These are phyloP conservation scores for Apodospora peruviana DNA, from an alignment of 495 filamentous ascomycete species.

Conservation along the genomic window DNA sequence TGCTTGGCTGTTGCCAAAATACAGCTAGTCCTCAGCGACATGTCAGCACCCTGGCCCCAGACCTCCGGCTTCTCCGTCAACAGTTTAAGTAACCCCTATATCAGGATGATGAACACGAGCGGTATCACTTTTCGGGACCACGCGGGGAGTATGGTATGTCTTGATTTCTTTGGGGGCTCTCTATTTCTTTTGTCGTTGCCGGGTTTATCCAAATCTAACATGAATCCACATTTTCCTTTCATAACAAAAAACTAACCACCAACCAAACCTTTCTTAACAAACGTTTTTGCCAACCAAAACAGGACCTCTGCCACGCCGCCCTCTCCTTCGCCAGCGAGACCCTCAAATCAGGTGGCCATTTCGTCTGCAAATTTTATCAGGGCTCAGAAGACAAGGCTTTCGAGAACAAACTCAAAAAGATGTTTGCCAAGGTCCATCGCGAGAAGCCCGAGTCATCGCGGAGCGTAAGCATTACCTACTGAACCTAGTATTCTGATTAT, in stretches of 20 bases:
- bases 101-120: slow-evolving; percentile 99
- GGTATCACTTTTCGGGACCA: slow-evolving; percentile 83
- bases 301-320: slow-evolving; percentile 88
- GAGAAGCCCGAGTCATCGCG: slow-evolving; percentile 89
- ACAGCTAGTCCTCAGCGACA: slow-evolving; percentile 86
- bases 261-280: background rate
- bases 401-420: slow-evolving; percentile 60
- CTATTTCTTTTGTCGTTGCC: background rate
- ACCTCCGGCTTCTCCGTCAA: slow-evolving; percentile 70
- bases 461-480: slow-evolving; percentile 47
- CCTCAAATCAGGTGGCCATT: slow-evolving; percentile 74
- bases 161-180: background rate
- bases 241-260: background rate
- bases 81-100: slow-evolving; percentile 86
- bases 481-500: background rate
- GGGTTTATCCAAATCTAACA: background rate
- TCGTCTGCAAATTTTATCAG: slow-evolving; percentile 97
- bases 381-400: slow-evolving; percentile 76
- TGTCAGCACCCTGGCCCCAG: slow-evolving; percentile 93
- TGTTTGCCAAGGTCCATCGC: slow-evolving; percentile 74
- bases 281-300: background rate
- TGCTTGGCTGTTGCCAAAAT: too few relatives aligned
- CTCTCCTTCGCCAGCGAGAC: slow-evolving; percentile 78
- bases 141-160: slow-evolving; percentile 85
- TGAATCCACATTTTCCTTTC: background rate